These are phyloP conservation scores for Murraya paniculata DNA, from an alignment of 345 rosid species.

Conservation along the genomic window DNA sequence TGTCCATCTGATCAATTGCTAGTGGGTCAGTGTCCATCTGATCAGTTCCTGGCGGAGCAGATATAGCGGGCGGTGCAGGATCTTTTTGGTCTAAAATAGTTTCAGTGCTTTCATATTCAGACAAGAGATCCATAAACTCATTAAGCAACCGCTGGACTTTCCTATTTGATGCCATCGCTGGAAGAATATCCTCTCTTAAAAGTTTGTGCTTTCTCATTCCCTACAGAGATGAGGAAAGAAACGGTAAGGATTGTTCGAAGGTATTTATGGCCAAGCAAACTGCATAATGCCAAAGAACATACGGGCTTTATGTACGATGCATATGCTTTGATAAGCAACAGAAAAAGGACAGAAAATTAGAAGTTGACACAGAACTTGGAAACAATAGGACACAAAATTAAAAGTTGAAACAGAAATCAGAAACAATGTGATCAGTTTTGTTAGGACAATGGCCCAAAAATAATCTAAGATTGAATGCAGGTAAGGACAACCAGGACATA, in stretches of 20 bases:
- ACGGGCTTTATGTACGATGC: background rate
- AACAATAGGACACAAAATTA: background rate
- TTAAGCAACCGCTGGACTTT: constrained; percentile 94
- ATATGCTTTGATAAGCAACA: background rate
- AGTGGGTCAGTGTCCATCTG: constrained; percentile 28
- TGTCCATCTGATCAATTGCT: constrained; percentile 17
- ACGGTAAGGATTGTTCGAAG: background rate
- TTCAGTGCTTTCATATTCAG: constrained; percentile 69
- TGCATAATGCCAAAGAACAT: background rate
- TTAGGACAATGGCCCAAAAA: background rate
- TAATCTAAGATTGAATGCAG: background rate
- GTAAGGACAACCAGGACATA: background rate
- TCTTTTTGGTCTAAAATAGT: constrained; percentile 26
- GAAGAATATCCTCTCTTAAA: constrained; percentile 83
- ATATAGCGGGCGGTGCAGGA: constrained; percentile 9
- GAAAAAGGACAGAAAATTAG: background rate
- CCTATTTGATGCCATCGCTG: constrained; percentile 94
- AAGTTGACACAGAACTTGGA: background rate
- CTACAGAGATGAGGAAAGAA: constrained; percentile 35
- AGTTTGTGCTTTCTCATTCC: constrained; percentile 94
- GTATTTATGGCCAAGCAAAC: background rate
- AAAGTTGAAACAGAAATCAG: background rate
- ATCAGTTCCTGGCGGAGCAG: constrained; percentile 23
- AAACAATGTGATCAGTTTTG: background rate
- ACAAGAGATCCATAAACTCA: constrained; percentile 90